A percentile compares a stretch with the other conserved stretches of the same genome.
phyloP scores from a whole-genome alignment of 2,329 filamentous ascomycete species.

The Calonectria multiphialidica region DNA sequence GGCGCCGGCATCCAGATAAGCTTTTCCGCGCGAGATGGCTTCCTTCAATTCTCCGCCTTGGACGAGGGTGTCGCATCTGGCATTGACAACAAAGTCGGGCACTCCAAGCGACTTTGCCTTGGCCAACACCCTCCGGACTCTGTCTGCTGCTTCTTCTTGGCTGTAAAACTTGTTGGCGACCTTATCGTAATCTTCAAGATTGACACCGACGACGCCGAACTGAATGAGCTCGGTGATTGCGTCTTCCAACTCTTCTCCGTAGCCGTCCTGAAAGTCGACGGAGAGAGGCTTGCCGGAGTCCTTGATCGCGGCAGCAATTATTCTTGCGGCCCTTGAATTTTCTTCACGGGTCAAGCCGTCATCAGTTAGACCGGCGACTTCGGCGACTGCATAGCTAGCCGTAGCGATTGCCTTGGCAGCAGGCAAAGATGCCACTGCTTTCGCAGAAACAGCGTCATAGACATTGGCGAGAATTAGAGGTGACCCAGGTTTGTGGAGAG shows the following conservation, averaged over 20 bases:
- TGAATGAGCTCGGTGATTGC: conserved; percentile 3
- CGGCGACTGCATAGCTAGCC: conserved; percentile 3
- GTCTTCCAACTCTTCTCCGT: background rate
- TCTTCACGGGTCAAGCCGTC: background rate
- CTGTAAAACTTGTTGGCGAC: background rate
- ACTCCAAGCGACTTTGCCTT: background rate
- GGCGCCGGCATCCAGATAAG: conserved; percentile 67
- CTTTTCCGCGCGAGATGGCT: conserved; percentile 62
- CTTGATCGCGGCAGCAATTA: conserved; percentile 1
- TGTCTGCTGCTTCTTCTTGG: background rate
- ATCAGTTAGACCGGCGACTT: background rate
- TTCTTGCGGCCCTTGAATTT: background rate
- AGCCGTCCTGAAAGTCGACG: conserved; percentile 2
- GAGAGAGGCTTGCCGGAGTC: background rate
- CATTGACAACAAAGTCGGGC: conserved; percentile 67
- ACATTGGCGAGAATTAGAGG: conserved; percentile 7
- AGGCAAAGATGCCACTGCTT: background rate
- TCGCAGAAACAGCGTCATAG: background rate
- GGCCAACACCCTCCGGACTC: background rate
- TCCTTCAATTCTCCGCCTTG: conserved; percentile 55
- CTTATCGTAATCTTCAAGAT: conserved; percentile 10
- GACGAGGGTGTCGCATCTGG: conserved; percentile 64
- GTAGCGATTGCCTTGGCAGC: background rate
- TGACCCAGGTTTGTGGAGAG: background rate
- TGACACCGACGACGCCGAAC: background rate